Percentiles rank a stretch among this genome's conserved stretches.
Evolutionary conservation across 371 early-diverging fungal species (phyloP).

Genomic region (Phascolomyces articulosus): DNA sequence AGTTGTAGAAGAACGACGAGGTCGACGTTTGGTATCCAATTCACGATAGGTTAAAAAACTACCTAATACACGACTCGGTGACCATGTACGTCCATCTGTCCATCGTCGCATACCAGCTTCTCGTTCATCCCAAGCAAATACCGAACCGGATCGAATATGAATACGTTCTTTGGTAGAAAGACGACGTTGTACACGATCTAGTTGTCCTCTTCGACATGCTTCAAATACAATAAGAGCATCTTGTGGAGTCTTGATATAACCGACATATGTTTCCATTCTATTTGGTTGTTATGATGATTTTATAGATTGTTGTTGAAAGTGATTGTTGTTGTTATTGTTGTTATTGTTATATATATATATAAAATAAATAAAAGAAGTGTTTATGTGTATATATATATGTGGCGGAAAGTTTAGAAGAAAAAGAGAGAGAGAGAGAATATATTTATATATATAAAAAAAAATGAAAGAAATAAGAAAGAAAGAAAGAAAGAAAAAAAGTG

Average conservation of each 20-base stretch:
- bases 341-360: not conserved
- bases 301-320: not conserved
- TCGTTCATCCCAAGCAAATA: constrained; percentile 87
- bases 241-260: constrained; percentile 75
- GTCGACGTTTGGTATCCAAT: constrained; percentile 60
- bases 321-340: not conserved
- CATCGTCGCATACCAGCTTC: constrained; percentile 89
- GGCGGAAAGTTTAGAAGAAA: constrained; percentile 10
- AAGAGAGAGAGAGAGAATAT: not conserved
- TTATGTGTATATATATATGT: not conserved
- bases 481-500: constrained; percentile 1
- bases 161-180: constrained; percentile 66
- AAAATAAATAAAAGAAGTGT: constrained; percentile 16
- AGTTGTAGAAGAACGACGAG: constrained; percentile 34
- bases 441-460: constrained; percentile 9
- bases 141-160: constrained; percentile 74
- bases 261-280: constrained; percentile 56
- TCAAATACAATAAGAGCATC: constrained; percentile 87
- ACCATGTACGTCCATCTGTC: constrained; percentile 90
- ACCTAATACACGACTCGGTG: constrained; percentile 79
- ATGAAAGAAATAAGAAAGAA: not conserved
- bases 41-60: constrained; percentile 81
- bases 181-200: constrained; percentile 74
- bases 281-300: not conserved
- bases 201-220: constrained; percentile 74